phyloP scores from a whole-genome alignment of 202 grass and related monocot species.

The Panicum hallii region DNA sequence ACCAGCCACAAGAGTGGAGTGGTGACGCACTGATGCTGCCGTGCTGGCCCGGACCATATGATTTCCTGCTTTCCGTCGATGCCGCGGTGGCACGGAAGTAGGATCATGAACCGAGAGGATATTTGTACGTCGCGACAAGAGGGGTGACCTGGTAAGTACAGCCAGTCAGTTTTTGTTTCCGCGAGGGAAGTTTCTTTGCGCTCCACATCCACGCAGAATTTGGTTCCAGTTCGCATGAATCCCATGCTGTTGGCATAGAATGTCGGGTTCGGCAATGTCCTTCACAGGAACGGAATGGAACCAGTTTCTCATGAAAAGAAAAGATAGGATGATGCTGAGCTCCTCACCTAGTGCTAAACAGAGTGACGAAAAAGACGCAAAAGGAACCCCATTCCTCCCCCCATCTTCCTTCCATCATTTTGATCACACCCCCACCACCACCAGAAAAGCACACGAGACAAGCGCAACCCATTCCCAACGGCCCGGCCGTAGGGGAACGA shows the following conservation, averaged over 20 bases:
- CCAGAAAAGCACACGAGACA: background rate
- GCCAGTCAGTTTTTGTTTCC: background rate
- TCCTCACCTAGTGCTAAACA: background rate
- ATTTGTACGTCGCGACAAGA: background rate
- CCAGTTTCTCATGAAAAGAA: background rate
- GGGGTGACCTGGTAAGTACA: background rate
- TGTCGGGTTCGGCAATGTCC: background rate
- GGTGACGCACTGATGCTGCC: background rate
- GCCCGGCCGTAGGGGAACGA: background rate
- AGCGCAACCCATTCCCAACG: background rate
- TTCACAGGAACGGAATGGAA: background rate
- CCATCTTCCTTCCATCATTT: conserved; percentile 3
- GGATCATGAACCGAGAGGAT: background rate
- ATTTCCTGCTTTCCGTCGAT: background rate
- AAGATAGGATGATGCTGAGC: background rate
- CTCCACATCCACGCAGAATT: background rate
- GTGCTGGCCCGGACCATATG: background rate
- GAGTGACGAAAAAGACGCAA: background rate
- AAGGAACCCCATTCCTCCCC: background rate
- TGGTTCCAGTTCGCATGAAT: background rate
- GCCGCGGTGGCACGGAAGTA: background rate
- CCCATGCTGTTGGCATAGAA: background rate
- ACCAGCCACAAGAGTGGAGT: background rate
- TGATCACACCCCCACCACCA: background rate
- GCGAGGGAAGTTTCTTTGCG: background rate